Percentiles rank a stretch among this genome's conserved stretches.
Evolutionary conservation across 2,329 filamentous ascomycete genomes (phyloP).

Genomic region (Paraphoma chrysanthemicola): DNA sequence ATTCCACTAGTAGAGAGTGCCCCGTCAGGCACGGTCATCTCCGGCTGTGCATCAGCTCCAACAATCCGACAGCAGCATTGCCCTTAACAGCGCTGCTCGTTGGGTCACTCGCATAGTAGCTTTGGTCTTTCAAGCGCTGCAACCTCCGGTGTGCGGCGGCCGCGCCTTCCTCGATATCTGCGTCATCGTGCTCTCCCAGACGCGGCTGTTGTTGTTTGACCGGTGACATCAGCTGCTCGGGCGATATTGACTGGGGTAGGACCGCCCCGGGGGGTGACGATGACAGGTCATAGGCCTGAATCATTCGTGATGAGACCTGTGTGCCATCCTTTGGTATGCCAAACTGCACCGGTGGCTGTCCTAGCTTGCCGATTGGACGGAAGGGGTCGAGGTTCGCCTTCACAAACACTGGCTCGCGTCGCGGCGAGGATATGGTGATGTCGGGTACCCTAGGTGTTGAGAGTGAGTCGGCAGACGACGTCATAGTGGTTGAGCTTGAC

Average conservation of each 20-base stretch:
- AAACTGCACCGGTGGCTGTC: conserved; percentile 49
- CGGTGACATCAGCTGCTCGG: conserved; percentile 31
- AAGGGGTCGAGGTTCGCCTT: conserved; percentile 42
- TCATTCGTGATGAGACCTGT: conserved; percentile 47
- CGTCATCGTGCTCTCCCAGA: conserved; percentile 19
- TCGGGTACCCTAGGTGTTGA: conserved; percentile 22
- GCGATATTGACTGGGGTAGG: conserved; percentile 25
- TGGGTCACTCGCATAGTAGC: conserved; percentile 44
- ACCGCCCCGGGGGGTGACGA: conserved; percentile 34
- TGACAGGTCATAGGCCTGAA: conserved; percentile 33
- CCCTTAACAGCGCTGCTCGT: conserved; percentile 58
- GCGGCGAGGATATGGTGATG: conserved; percentile 39
- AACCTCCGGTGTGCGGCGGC: conserved; percentile 28
- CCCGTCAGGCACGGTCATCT: conserved; percentile 10
- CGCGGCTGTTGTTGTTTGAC: conserved; percentile 10
- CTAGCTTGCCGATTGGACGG: conserved; percentile 37
- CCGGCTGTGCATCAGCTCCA: conserved; percentile 53
- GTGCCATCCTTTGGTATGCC: conserved; percentile 34
- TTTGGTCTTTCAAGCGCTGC: conserved; percentile 35
- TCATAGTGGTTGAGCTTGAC: conserved; percentile 28
- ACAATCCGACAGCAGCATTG: conserved; percentile 60
- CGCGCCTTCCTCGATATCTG: conserved; percentile 20
- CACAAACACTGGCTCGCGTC: conserved; percentile 32
- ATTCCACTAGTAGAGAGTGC: neutral
- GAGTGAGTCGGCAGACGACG: conserved; percentile 17